These are phyloP conservation scores for Thielaviopsis ethacetica DNA, from an alignment of 2,329 filamentous ascomycete species.

Conservation along the genomic window DNA sequence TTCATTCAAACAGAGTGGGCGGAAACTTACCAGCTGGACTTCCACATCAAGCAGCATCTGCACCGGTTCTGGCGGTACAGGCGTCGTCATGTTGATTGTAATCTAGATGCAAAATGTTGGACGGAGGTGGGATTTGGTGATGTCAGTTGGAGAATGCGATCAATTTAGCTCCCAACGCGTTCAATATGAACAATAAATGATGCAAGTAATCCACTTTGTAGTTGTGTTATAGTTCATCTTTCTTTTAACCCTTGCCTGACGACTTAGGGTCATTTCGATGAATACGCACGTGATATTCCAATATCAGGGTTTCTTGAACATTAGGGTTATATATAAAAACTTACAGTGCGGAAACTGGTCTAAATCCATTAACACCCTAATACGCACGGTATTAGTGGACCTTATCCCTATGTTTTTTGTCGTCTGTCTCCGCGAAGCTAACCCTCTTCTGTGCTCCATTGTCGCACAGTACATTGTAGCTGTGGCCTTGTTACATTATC, in stretches of 20 bases:
- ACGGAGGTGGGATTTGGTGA: no score
- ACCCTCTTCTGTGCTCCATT: no score
- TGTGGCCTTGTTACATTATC: not conserved
- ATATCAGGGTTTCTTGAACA: not conserved
- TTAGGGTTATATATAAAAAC: no score
- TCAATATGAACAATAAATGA: not conserved
- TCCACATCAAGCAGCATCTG: not conserved
- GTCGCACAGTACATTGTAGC: no score
- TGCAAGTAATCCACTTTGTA: not conserved
- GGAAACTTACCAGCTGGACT: constrained; percentile 21
- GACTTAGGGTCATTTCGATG: not conserved
- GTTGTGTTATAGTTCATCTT: not conserved
- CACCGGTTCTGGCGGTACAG: not conserved
- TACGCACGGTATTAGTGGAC: no score
- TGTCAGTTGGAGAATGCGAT: not conserved
- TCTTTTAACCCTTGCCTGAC: not conserved
- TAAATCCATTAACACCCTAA: no score
- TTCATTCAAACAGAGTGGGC: not conserved
- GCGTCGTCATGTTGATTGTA: not conserved
- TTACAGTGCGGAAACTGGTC: no score
- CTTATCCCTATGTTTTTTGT: no score
- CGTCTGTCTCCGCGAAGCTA: no score
- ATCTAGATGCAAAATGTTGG: not conserved
- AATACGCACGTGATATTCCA: not conserved
- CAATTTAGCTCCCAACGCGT: not conserved